Conservation (phyloP, 139 green algal species). For the Nannochloris sp. region DNA sequence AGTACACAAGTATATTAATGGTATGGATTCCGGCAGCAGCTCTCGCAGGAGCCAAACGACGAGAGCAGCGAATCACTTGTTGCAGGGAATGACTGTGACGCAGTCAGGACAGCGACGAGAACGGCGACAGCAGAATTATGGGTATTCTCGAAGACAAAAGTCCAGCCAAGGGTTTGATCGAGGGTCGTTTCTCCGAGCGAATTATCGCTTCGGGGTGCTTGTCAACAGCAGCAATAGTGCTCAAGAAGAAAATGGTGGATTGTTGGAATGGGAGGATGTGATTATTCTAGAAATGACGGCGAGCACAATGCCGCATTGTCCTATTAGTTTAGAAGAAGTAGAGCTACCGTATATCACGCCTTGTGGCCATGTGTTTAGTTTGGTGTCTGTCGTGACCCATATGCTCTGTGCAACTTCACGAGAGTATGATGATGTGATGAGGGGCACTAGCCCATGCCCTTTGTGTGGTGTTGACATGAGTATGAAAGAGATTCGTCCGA, state of each 20-base stretch:
- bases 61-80: no score
- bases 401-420: slow-evolving; percentile 29
- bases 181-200: slow-evolving; percentile 4
- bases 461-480: slow-evolving; percentile 19
- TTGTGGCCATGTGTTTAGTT: slow-evolving; percentile 80
- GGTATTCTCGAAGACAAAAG: neutral
- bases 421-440: slow-evolving; percentile 29
- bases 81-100: no score
- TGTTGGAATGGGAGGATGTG: slow-evolving; percentile 44
- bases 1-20: no score
- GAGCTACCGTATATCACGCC: slow-evolving; percentile 72
- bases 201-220: slow-evolving; percentile 6
- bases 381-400: slow-evolving; percentile 71
- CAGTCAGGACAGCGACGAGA: no score
- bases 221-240: neutral
- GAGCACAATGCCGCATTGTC: slow-evolving; percentile 55
- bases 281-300: neutral
- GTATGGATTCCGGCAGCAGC: no score
- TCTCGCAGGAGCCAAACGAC: no score
- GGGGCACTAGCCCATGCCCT: slow-evolving; percentile 27
- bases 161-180: neutral
- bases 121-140: no score
- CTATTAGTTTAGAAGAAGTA: slow-evolving; percentile 68
- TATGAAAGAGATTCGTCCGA: neutral
- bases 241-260: no score